Evolutionary conservation across 192 early-diverging fungal genomes (phyloP), one percentile per base, ranked within the genome.

Genomic region (Coemansia sp.): DNA sequence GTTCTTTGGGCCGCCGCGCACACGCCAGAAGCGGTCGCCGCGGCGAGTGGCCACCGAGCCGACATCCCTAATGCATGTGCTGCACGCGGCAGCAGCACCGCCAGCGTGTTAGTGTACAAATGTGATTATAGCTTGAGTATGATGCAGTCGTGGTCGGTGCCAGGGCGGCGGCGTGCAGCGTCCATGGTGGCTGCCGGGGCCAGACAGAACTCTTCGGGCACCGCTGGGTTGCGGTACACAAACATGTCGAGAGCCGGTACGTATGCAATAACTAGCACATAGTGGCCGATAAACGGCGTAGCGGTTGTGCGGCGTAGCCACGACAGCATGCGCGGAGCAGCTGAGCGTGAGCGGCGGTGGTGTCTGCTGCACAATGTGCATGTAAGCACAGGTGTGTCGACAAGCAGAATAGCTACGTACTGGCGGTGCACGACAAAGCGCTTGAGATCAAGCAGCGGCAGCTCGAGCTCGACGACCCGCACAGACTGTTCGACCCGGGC

Each of bases 201-300:
- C 18, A 83, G 75, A 66, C 94, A 96, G 56, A 92, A 72, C 49
- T 88, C 84, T 38, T 88, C 86, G 0, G 72, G 69, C 8, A 87
- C 83, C 11, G 88, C 92, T 7, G 94, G 94, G 63, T 96, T 92
- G 56, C 94, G 87, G 62, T 92, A 93, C 18, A 90, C 81, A 65
- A 96, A 92, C 65, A 84, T 57, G 76, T 96, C 93, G 24, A 82
- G 81, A 20, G 84, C 83, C 1, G 88, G 86, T 47, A 94, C 90
- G 62, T 93, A 96, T 4, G 87, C 90, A 45, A 94, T 87, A n/a
- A 96, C 79, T 38, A 92, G 73, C 24, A 96, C 88, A 64, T 92
- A 96, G 71, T 96, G 94, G 3, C 94, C 94, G 67, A 85, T 62
- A 70, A 86, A 91, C 39, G 85, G 82, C 37, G 73, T 73, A 29